Base-by-base conservation (phyloP, 2,329 filamentous ascomycete species). In the Trichoderma breve region DNA sequence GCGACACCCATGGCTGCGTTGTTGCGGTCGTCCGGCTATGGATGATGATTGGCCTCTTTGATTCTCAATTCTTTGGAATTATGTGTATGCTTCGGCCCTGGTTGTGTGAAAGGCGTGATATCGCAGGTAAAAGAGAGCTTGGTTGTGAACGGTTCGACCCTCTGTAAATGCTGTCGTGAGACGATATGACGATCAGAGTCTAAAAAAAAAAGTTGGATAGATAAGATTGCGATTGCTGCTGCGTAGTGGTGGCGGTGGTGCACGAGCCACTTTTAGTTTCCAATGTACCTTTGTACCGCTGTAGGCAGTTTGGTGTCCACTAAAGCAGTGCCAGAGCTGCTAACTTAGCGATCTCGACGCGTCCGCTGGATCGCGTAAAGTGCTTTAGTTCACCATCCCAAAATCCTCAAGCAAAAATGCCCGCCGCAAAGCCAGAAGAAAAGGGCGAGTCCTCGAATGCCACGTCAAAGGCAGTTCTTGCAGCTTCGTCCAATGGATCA, bases 1-100 rank as follows among this genome's bases (percentile, higher is more conserved):
- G 91, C 89, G 76, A 94, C 89, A 83, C 94, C 95, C 95, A 98
- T 98, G 74, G 71, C 76, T 61, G 57, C 73, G 36, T 15, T 15
- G 14, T 51, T 57, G 11, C 12, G 28, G 15, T n/a, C 4, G 55
- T 26, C 11, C 9, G 24, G 7, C 24, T 60, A 15, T 7, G 6
- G 47, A 11, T n/a, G 15, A 55, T 34, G 14, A 28, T 15, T 43
- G 51, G 72, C 53, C 65, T 72, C 60, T 72, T 61, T 68, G 9
- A n/a, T 7, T 32, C 24, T 28, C 30, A 15, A 39, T 28, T n/a
- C 4, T 21, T 8, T 30, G 18, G 14, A 39, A 21, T 24, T 24
- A 7, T 32, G 2, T 6, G 24, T 32, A 24, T 3, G 5, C 0
- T 14, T 47, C 12, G 6, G 9, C 4, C 11, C 9, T 15, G 2